phyloP scores from a whole-genome alignment of 2,329 filamentous ascomycete species.

The Coniochaeta ligniaria region DNA sequence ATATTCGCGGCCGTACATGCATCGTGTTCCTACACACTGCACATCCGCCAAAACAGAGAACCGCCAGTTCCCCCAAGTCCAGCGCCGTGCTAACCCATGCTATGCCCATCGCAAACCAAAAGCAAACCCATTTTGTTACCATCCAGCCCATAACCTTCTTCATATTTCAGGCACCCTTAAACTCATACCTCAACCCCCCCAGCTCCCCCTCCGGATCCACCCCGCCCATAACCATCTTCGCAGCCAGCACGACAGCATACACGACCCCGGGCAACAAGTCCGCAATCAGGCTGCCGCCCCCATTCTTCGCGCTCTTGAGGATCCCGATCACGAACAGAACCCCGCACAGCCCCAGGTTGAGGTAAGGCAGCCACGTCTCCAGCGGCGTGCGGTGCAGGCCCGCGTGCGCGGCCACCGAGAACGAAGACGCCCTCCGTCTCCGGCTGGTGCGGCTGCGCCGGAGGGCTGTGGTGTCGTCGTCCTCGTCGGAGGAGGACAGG shows the following conservation, averaged over 20 bases:
- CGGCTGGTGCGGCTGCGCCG: not conserved
- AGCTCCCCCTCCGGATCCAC: constrained; percentile 64
- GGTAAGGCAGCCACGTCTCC: constrained; percentile 47
- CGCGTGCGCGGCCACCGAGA: constrained; percentile 8
- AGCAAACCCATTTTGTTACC: not conserved
- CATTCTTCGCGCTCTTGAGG: constrained; percentile 18
- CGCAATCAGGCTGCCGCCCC: constrained; percentile 35
- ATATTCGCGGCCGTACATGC: too few species aligned
- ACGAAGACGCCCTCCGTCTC: constrained; percentile 6
- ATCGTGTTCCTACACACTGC: too few species aligned
- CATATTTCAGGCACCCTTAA: constrained; percentile 52
- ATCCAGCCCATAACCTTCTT: not conserved
- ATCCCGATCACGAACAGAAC: constrained; percentile 42
- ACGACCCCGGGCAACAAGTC: constrained; percentile 46
- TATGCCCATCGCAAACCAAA: not conserved
- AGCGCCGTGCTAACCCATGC: not conserved
- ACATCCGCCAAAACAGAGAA: not conserved
- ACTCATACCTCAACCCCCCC: constrained; percentile 53
- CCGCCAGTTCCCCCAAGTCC: not conserved
- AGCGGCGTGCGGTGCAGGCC: constrained; percentile 33
- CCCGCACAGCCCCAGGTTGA: constrained; percentile 49
- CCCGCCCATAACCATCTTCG: constrained; percentile 59
- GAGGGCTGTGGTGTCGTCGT: not conserved
- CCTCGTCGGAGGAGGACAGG: constrained; percentile 5
- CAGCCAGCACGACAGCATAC: constrained; percentile 51